A percentile compares a stretch with the other conserved stretches of the same genome.
These are phyloP conservation scores for Eruca vesicaria DNA, from an alignment of 441 rosid species.

Conservation along the genomic window DNA sequence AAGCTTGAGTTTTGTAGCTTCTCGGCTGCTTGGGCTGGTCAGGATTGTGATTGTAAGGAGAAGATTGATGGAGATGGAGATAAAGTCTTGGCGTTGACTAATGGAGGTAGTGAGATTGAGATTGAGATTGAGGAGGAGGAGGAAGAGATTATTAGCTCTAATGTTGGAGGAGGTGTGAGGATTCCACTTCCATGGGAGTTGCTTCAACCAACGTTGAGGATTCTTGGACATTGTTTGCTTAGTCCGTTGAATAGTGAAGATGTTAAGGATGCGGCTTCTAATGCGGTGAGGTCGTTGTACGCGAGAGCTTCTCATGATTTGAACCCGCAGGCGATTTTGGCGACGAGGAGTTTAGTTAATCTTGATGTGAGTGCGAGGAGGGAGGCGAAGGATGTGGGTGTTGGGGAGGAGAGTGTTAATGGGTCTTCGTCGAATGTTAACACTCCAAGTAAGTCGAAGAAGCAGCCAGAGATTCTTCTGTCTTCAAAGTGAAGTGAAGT, in stretches of 20 bases:
- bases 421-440: conserved; percentile 56
- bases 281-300: conserved; percentile 71
- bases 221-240: conserved; percentile 78
- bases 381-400: conserved; percentile 36
- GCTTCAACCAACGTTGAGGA: conserved; percentile 68
- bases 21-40: conserved; percentile 77
- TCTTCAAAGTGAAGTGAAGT: conserved; percentile 82
- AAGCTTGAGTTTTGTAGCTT: conserved; percentile 70
- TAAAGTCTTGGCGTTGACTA: conserved; percentile 26
- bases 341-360: conserved; percentile 73
- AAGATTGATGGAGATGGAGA: conserved; percentile 43
- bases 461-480: conserved; percentile 78
- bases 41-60: conserved; percentile 63
- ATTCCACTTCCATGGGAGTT: conserved; percentile 90
- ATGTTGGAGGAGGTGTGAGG: conserved; percentile 44
- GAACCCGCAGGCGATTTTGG: conserved; percentile 82
- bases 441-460: conserved; percentile 73
- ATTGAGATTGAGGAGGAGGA: conserved; percentile 40
- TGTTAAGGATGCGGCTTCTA: conserved; percentile 72
- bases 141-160: conserved; percentile 21
- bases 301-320: conserved; percentile 92
- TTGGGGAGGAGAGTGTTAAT: conserved; percentile 28
- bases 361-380: conserved; percentile 68
- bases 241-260: conserved; percentile 75
- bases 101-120: conserved; percentile 27